Evolutionary conservation across 495 filamentous ascomycete genomes (phyloP).

Genomic region (Ramalina intermedia): DNA sequence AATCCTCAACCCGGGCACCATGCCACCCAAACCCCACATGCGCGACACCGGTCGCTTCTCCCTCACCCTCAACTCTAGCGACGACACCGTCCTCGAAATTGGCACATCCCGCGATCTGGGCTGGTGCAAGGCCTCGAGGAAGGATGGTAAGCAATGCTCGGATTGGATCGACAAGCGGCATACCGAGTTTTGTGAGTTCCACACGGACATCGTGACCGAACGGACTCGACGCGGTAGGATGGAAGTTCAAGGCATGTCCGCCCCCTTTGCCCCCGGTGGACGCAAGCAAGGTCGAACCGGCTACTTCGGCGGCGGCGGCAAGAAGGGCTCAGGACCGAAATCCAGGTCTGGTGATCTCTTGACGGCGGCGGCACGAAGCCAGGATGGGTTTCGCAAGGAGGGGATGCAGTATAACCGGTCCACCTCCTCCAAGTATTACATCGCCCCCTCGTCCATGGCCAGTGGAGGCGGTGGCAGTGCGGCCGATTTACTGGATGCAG

Average conservation of each 20-base stretch:
- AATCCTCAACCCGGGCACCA: constrained; percentile 81
- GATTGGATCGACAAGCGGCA: constrained; percentile 77
- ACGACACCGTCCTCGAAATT: constrained; percentile 81
- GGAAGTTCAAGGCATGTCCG: constrained; percentile 53
- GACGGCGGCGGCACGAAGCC: constrained; percentile 2
- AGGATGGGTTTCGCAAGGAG: constrained; percentile 25
- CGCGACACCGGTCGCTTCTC: constrained; percentile 70
- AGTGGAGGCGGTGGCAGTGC: constrained; percentile 32
- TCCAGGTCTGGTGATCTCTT: neutral
- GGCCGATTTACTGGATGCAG: constrained; percentile 54
- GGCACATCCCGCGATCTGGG: constrained; percentile 74
- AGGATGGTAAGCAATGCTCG: constrained; percentile 67
- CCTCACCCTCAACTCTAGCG: constrained; percentile 64
- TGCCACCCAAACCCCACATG: constrained; percentile 63
- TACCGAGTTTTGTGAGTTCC: constrained; percentile 87
- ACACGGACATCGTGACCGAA: constrained; percentile 64
- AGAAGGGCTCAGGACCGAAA: constrained; percentile 21
- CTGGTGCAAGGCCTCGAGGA: constrained; percentile 72
- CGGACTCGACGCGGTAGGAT: constrained; percentile 56
- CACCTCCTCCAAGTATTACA: constrained; percentile 43
- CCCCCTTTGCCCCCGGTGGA: constrained; percentile 32
- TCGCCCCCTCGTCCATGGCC: constrained; percentile 22
- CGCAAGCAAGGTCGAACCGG: constrained; percentile 29
- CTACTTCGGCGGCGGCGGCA: constrained; percentile 30
- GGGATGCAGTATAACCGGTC: constrained; percentile 43